Conservation (phyloP, 352 stramenopile species). For the Globisporangium splendens region DNA sequence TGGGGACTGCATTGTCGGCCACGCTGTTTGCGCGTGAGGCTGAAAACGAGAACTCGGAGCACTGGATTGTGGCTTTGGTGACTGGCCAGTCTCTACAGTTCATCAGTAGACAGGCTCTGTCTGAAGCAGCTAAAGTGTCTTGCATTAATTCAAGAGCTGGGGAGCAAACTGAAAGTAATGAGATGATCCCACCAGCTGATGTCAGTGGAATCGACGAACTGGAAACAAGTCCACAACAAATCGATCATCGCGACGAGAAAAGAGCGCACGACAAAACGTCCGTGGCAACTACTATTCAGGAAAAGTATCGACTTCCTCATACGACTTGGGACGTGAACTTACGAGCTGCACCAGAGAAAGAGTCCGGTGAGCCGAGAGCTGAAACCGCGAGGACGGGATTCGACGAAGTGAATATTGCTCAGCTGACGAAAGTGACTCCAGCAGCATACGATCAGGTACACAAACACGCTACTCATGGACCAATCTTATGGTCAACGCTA, state of each 20-base stretch:
- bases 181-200: too few relatives aligned
- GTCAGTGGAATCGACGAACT: too few relatives aligned
- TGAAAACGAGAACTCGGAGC: neutral
- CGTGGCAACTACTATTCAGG: slow-evolving; percentile 34
- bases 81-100: slow-evolving; percentile 6
- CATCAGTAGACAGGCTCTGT: too few relatives aligned
- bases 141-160: too few relatives aligned
- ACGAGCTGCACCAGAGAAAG: neutral
- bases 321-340: slow-evolving; percentile 21
- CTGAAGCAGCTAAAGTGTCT: too few relatives aligned
- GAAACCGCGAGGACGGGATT: too few relatives aligned
- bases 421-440: slow-evolving; percentile 21
- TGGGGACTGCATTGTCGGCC: neutral
- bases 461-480: too few relatives aligned
- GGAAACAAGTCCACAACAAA: too few relatives aligned
- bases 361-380: too few relatives aligned
- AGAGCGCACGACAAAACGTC: neutral
- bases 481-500: neutral
- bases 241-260: neutral
- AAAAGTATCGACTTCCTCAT: slow-evolving; percentile 36
- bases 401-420: neutral
- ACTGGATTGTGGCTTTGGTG: slow-evolving; percentile 7
- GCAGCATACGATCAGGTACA: slow-evolving; percentile 31
- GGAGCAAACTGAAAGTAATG: too few relatives aligned
- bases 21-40: neutral